phyloP scores from a whole-genome alignment of 2,329 filamentous ascomycete genomes.

The Pseudogymnoascus sp. region DNA sequence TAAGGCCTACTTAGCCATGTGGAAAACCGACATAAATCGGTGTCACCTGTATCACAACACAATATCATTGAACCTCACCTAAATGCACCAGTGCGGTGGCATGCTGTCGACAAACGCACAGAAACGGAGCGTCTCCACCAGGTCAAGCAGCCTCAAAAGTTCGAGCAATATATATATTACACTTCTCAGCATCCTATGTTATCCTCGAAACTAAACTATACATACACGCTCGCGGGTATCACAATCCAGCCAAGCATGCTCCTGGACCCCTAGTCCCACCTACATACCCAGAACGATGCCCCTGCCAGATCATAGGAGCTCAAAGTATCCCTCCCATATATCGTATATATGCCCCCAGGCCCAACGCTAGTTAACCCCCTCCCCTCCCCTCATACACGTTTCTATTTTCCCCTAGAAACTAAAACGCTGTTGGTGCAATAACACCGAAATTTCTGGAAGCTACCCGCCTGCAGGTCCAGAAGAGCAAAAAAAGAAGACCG shows the following conservation, averaged over 20 bases:
- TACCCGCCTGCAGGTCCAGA: background rate
- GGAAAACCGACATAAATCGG: background rate
- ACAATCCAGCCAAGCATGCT: background rate
- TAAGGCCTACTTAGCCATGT: background rate
- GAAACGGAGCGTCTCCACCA: background rate
- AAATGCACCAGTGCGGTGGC: background rate
- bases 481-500: background rate
- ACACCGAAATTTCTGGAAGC: background rate
- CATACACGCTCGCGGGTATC: background rate
- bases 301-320: background rate
- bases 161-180: constrained; percentile 4
- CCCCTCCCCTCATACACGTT: background rate
- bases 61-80: background rate
- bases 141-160: background rate
- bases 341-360: background rate
- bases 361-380: background rate
- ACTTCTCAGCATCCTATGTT: background rate
- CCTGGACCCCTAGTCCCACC: background rate
- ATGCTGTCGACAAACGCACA: background rate
- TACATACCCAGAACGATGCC: background rate
- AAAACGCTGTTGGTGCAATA: background rate
- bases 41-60: background rate
- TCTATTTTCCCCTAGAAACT: background rate
- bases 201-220: background rate
- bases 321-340: background rate